Percentiles rank a stretch among this genome's conserved stretches.
phyloP scores from a whole-genome alignment of 2,329 filamentous ascomycete species.

The Dactylella cylindrospora region DNA sequence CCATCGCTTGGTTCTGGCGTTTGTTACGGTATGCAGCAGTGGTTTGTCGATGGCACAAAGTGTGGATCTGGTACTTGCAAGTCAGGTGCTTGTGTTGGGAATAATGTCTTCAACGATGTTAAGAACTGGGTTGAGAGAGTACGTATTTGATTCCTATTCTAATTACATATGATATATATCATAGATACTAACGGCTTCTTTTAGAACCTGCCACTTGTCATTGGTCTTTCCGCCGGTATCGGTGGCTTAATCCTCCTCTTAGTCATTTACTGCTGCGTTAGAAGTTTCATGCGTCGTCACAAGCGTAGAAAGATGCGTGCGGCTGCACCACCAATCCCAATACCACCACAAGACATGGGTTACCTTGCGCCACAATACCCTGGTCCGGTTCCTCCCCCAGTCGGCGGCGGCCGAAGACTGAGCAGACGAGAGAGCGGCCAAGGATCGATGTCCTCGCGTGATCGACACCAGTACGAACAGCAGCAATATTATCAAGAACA shows the following conservation, averaged over 20 bases:
- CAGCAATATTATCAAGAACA: conserved; percentile 42
- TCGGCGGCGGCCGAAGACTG: conserved; percentile 14
- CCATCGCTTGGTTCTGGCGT: conserved; percentile 65
- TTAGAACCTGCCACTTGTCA: conserved; percentile 76
- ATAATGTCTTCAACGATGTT: conserved; percentile 69
- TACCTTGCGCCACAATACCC: conserved; percentile 20
- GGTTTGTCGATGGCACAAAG: conserved; percentile 87
- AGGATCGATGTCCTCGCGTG: conserved; percentile 12
- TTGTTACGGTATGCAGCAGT: conserved; percentile 79
- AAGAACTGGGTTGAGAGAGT: conserved; percentile 67
- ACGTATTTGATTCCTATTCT: conserved; percentile 6
- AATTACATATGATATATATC: neutral
- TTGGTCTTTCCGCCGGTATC: conserved; percentile 71
- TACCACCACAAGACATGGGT: conserved; percentile 42
- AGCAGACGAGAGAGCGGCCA: conserved; percentile 25
- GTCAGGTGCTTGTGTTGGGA: conserved; percentile 75
- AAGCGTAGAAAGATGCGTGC: conserved; percentile 34
- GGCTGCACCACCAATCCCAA: conserved; percentile 38
- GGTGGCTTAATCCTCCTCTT: conserved; percentile 71
- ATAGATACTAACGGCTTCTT: conserved; percentile 1
- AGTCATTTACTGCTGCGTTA: conserved; percentile 67
- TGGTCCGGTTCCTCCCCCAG: neutral
- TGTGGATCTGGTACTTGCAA: conserved; percentile 75
- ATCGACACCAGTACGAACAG: conserved; percentile 19
- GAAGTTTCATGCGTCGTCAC: conserved; percentile 58